Evolutionary conservation across 139 green algal species (phyloP), one percentile per base, ranked within the genome.

Genomic region (Chlamydomonas sphaeroides): DNA sequence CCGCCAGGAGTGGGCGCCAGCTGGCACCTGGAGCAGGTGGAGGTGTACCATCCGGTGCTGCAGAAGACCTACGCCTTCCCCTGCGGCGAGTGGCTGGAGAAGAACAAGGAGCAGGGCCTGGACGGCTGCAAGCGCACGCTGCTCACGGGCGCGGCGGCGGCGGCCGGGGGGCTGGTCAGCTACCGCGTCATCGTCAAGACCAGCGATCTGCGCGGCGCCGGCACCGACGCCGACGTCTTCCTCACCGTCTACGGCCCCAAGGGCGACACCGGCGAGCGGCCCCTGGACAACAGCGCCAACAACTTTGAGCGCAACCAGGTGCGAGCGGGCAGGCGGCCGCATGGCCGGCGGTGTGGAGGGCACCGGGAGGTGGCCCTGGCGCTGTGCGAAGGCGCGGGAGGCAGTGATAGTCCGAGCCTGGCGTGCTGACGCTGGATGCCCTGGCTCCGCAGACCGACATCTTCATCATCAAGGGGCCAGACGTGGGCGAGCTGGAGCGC

Each of bases 211-310:
- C 67, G 88, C 0, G 92, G 92, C 14, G 87, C 92, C n/a, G 92
- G 91, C 49, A 95, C 92, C 8, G 86, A 92, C 68, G 80, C 86
- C 35, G 91, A 96, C 72, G 87, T 96, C 56, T 93, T 90, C 85
- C 65, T 92, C 62, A 87, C 85, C 49, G 48, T 94, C 33, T 78
- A 87, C n/a, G 93, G 92, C 0, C 83, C 86, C 21, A 85, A 92
- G 70, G 83, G 85, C 26, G 75, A 86, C 76, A 89, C 79, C 25
- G 85, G 83, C 65, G 90, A 92, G 77, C 74, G 86, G 36, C 72
- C 30, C 21, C 79, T 92, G 38, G 78, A 90, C 67, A 79, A 75
- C 42, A 70, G 51, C 57, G 17, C 42, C 28, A 84, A 87, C 74
- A 73, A 80, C 67, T 87, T 87, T 66, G 83, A 86, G 80, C 70